Evolutionary conservation across 495 filamentous ascomycete species (phyloP), one percentile per base, ranked within the genome.

Genomic region (Hyaloscypha hepaticicola): DNA sequence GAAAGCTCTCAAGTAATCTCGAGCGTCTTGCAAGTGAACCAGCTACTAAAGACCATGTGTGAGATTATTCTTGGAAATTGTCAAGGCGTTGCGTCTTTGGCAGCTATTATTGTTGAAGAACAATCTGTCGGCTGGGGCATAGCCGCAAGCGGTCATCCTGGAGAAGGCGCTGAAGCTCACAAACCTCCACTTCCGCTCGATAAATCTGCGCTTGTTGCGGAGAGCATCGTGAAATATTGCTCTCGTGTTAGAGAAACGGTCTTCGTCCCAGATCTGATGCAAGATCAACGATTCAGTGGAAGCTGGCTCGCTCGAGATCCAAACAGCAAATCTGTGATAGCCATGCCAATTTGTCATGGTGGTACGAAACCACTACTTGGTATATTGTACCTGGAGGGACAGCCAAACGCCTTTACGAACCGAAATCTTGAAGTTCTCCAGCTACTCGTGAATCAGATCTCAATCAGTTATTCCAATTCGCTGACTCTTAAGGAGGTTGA

Each of bases 1-100:
- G 87, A 92, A 69, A 93, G 89, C 12, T 93, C 88, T 57, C 93
- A 96, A 77, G 86, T 95, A 41, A 90, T 97, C 72, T 95, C 92
- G 12, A 95, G 91, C 24, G 90, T 95, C 61, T 80, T 96, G 29
- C 84, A 90, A 62, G 87, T 96, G 25, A 91, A 97, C 63, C 86
- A 87, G 56, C 84, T 97, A 5, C 77, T 96, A 45, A 86, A 87
- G 58, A 94, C 90, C 63, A 95, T 97, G 90, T 90, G 90, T 57
- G 88, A 93, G 71, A 92, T 96, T 61, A 93, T 96, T 50, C 72
- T 96, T 21, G 89, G 93, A 68, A 92, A 89, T 3, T 92, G 91
- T 71, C 90, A 90, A 60, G 88, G 88, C 19, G 81, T 84, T 1
- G 92, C 91, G 5, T 88, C 90, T 38, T 82, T 90, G 12, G 89